Base-by-base conservation (phyloP, 1,284 basidiomycete species). In the Naganishia sp. region DNA sequence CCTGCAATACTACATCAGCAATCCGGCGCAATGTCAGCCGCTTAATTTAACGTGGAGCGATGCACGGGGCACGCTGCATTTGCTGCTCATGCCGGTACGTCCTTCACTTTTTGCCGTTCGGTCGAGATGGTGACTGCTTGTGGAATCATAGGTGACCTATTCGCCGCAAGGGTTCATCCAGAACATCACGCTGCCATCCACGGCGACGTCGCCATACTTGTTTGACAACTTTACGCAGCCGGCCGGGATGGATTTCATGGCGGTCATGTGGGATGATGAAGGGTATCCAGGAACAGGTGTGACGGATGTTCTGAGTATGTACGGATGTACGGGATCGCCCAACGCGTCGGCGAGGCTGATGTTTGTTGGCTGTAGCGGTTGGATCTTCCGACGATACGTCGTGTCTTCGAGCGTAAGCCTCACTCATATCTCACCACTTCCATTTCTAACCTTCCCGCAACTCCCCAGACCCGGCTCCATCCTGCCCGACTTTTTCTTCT, bases 401-500 rank as follows among this genome's bases (percentile, higher is more conserved):
- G 9, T 67, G 65, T 25, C 43, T 67, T 13, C 55, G 55, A 52
- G 50, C 41, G 65, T 66, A 51, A 55, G 65, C 35, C 0, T 10
- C 15, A 31, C 42, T 7, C 46, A n/a, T 18, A n/a, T 18, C 28
- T 47, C 18, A 11, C 5, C 32, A 21, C 21, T 23, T 4, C 21
- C 54, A 2, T 56, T 21, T 18, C 13, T 56, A 7, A 57, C 41
- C 17, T 31, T 25, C 23, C 6, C 43, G 15, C 45, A 49, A 21
- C 17, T 41, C 47, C 3, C 9, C 42, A 63, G 51, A 35, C 42
- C 51, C 15, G 61, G 61, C n/a, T 53, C 61, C n/a, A 17, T 63
- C 25, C 45, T 57, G 39, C 57, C 65, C 50, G 65, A 69, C 58
- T 69, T 69, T 43, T 69, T 65, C 61, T 69, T 69, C 43, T 69